A percentile compares a stretch with the other conserved stretches of the same genome.
These are phyloP conservation scores for Trichoderma sp. DNA, from an alignment of 2,329 filamentous ascomycete genomes.

Conservation along the genomic window DNA sequence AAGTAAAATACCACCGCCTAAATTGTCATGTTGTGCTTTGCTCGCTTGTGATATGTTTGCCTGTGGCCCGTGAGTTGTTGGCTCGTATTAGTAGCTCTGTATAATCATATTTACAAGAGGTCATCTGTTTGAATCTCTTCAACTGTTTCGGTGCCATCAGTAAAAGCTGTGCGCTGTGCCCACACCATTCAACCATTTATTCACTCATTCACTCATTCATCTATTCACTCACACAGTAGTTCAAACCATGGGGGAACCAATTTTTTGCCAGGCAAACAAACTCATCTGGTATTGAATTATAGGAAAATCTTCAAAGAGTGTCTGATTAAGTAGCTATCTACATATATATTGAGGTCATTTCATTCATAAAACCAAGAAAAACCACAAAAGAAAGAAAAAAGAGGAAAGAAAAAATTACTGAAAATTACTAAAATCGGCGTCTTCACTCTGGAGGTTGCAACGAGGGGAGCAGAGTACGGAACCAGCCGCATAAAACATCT, in stretches of 20 bases:
- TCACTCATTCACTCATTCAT: no score
- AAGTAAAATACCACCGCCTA: conserved; percentile 13
- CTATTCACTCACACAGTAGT: background rate
- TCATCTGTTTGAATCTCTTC: background rate
- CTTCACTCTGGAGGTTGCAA: background rate
- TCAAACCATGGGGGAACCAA: background rate
- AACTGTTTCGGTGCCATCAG: background rate
- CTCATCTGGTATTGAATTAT: background rate
- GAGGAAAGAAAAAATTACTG: background rate
- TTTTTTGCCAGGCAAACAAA: background rate
- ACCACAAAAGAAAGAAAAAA: background rate
- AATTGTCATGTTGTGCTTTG: background rate
- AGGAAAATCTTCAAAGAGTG: background rate
- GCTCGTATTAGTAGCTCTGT: background rate
- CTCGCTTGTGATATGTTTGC: background rate
- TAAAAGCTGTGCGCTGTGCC: background rate
- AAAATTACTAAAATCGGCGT: background rate
- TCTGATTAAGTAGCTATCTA: background rate
- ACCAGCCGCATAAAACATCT: conserved; percentile 1
- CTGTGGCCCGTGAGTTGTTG: background rate
- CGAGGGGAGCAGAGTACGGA: background rate
- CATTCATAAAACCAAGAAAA: background rate
- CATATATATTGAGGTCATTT: background rate
- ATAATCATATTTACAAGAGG: background rate
- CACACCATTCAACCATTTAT: background rate